Evolutionary conservation across 1,139 yeast genomes (phyloP).

Genomic region (Kodamaea fungicola): DNA sequence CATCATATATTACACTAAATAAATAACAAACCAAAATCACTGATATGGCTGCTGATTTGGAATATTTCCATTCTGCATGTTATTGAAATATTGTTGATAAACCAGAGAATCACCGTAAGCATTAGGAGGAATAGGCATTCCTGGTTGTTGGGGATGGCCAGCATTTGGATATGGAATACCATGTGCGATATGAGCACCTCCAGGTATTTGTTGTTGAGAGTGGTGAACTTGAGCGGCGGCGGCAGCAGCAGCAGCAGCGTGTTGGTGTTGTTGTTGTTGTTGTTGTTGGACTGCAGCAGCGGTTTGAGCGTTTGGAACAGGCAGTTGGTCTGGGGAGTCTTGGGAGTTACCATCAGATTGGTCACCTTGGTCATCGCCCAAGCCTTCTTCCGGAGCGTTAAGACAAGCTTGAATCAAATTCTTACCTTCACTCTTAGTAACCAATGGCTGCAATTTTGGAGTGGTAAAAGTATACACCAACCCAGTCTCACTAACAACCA

Average conservation of each 20-base stretch:
- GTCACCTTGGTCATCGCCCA: conserved; percentile 60
- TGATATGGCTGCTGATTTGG: conserved; percentile 47
- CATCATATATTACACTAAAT: conserved; percentile 9
- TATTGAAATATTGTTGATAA: conserved; percentile 59
- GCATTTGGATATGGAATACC: conserved; percentile 44
- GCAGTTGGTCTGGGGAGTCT: conserved; percentile 41
- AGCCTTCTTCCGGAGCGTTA: conserved; percentile 80
- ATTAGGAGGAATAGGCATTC: conserved; percentile 45
- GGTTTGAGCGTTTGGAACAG: conserved; percentile 31
- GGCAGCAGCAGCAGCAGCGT: conserved; percentile 17
- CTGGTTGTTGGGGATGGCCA: conserved; percentile 34
- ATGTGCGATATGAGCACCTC: conserved; percentile 46
- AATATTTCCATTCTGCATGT: conserved; percentile 48
- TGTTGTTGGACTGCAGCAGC: conserved; percentile 24
- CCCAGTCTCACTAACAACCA: conserved; percentile 96
- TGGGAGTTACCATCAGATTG: conserved; percentile 53
- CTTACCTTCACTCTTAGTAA: conserved; percentile 95
- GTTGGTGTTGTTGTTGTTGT: conserved; percentile 24
- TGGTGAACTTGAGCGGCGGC: conserved; percentile 19
- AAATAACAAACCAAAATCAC: conserved; percentile 6
- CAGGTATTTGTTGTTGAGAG: conserved; percentile 38
- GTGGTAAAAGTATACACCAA: conserved; percentile 98
- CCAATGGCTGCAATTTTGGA: conserved; percentile 95
- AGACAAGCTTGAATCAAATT: conserved; percentile 94
- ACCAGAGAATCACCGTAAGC: conserved; percentile 40